Evolutionary conservation across 1,284 basidiomycete genomes (phyloP).

Genomic region (Moesziomyces sp.): DNA sequence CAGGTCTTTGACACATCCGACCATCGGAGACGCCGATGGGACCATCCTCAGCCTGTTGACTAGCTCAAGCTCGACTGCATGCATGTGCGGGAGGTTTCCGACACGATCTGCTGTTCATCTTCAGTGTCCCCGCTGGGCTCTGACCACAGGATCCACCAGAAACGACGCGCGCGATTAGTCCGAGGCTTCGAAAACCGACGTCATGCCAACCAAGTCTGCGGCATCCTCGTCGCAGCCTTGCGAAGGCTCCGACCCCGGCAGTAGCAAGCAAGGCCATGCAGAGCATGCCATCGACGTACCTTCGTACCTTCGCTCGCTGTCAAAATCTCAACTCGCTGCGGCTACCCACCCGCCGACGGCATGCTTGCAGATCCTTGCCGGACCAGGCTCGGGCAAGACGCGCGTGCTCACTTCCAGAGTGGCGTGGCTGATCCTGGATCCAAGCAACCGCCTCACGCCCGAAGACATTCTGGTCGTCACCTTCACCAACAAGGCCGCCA

Average conservation of each 20-base stretch:
- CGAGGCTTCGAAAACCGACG: neutral
- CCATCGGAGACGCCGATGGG: too few relatives aligned
- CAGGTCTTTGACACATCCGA: too few relatives aligned
- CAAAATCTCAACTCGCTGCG: constrained; percentile 57
- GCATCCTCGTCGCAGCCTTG: neutral
- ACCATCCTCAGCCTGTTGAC: too few relatives aligned
- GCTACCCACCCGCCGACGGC: constrained; percentile 51
- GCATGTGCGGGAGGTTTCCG: too few relatives aligned
- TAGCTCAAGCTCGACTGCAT: too few relatives aligned
- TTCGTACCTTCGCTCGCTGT: constrained; percentile 45
- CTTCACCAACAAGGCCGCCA: constrained; percentile 82
- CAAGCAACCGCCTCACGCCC: constrained; percentile 49
- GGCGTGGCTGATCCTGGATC: constrained; percentile 60
- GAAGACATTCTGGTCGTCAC: constrained; percentile 67
- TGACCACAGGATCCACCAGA: too few relatives aligned
- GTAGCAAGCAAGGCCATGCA: constrained; percentile 1
- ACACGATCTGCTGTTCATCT: too few relatives aligned
- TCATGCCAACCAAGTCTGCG: constrained; percentile 17
- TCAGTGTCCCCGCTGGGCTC: too few relatives aligned
- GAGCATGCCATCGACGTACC: constrained; percentile 1
- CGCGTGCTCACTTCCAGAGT: constrained; percentile 63
- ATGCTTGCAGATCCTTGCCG: constrained; percentile 65
- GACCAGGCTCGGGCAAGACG: constrained; percentile 66
- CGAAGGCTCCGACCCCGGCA: neutral
- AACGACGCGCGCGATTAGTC: too few relatives aligned